phyloP scores from a whole-genome alignment of 345 rosid species.

The Jatropha curcas region DNA sequence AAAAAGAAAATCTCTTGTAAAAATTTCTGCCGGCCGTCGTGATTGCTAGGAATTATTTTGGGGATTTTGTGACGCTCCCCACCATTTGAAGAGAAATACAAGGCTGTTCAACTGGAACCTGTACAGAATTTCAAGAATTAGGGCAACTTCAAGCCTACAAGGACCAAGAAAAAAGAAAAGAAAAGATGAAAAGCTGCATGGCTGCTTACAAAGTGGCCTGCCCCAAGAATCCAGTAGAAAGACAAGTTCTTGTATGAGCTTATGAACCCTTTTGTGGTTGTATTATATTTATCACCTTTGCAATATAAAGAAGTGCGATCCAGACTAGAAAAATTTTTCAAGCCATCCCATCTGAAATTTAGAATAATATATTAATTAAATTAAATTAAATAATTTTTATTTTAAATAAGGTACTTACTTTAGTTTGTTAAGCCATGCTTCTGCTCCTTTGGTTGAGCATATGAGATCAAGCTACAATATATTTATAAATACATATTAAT shows the following conservation, averaged over 20 bases:
- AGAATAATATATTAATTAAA: too few relatives aligned
- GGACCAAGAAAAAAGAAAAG: neutral
- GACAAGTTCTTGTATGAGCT: slow-evolving; percentile 35
- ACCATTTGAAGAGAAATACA: slow-evolving; percentile 46
- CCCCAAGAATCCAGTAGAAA: slow-evolving; percentile 45
- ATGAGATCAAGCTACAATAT: slow-evolving; percentile 40
- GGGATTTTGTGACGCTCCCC: slow-evolving; percentile 38
- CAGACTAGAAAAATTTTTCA: slow-evolving; percentile 21
- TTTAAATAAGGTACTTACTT: slow-evolving; percentile 22
- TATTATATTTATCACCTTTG: slow-evolving; percentile 8
- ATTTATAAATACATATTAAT: neutral
- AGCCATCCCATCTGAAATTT: slow-evolving; percentile 38
- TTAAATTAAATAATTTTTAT: too few relatives aligned
- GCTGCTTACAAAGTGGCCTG: slow-evolving; percentile 43
- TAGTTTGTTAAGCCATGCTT: slow-evolving; percentile 47
- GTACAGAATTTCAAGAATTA: neutral
- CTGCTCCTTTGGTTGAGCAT: slow-evolving; percentile 47
- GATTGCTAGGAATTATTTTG: slow-evolving; percentile 1
- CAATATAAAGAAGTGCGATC: slow-evolving; percentile 38
- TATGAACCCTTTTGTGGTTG: slow-evolving; percentile 31
- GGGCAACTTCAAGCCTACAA: too few relatives aligned
- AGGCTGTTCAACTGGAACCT: slow-evolving; percentile 50
- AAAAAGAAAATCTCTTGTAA: too few relatives aligned
- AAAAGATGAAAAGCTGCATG: neutral
- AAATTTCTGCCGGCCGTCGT: too few relatives aligned